Evolutionary conservation across 2,329 filamentous ascomycete genomes (phyloP).

Genomic region (Periconia sp.): DNA sequence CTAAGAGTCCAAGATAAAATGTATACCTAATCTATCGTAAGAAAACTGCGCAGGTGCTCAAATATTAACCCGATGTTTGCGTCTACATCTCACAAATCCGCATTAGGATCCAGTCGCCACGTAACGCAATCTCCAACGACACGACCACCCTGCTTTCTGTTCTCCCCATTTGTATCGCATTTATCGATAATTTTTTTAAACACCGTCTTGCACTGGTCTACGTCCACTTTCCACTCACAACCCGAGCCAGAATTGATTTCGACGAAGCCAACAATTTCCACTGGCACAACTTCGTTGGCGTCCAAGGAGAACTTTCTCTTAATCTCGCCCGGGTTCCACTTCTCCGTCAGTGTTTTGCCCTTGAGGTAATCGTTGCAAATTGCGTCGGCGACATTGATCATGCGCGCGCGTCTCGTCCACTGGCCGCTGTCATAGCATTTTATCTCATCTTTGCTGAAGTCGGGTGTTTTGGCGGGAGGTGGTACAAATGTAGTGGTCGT

Average conservation of each 20-base stretch:
- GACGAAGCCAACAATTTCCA: background rate
- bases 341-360: background rate
- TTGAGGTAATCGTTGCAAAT: background rate
- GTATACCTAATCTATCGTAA: too few relatives aligned
- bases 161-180: slow-evolving; percentile 2
- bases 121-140: slow-evolving; percentile 5
- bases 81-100: too few relatives aligned
- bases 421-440: slow-evolving; percentile 9
- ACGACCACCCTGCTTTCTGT: slow-evolving; percentile 6
- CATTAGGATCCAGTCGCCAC: slow-evolving; percentile 8
- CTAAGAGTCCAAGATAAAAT: too few relatives aligned
- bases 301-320: background rate
- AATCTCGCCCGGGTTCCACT: slow-evolving; percentile 1
- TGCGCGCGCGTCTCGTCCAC: background rate
- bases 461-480: slow-evolving; percentile 1
- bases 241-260: background rate
- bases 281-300: slow-evolving; percentile 1
- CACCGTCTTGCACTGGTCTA: slow-evolving; percentile 1
- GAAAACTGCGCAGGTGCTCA: too few relatives aligned
- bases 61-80: too few relatives aligned
- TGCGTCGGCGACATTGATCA: background rate
- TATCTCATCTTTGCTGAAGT: slow-evolving; percentile 4
- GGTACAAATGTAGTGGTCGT: background rate
- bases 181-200: slow-evolving; percentile 9
- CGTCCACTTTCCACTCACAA: slow-evolving; percentile 6